A percentile compares a stretch with the other conserved stretches of the same genome.
These are phyloP conservation scores for Tetrahymena malaccensis DNA, from an alignment of 73 alveolate species.

Conservation along the genomic window DNA sequence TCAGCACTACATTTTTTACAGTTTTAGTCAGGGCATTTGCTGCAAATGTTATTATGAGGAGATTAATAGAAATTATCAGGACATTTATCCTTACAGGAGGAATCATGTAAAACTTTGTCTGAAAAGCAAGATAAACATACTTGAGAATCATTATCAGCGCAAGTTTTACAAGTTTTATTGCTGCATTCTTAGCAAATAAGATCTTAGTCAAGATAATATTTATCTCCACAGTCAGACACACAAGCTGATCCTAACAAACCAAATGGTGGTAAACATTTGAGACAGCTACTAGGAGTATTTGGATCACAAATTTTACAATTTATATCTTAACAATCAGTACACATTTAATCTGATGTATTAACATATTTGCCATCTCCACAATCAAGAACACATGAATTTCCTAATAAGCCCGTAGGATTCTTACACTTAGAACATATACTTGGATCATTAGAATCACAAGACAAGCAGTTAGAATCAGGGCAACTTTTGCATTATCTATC, in stretches of 20 bases:
- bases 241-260: neutral
- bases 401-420: neutral
- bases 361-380: neutral
- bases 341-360: neutral
- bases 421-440: neutral
- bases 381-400: neutral
- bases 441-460: neutral
- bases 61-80: neutral
- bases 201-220: neutral
- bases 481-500: neutral
- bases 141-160: neutral
- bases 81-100: neutral
- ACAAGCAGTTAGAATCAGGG: neutral
- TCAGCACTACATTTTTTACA: neutral
- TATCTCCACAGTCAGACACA: neutral
- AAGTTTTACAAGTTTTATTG: neutral
- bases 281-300: neutral
- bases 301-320: neutral
- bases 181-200: neutral
- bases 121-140: neutral
- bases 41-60: neutral
- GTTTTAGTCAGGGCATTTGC: neutral
- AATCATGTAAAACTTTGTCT: neutral
- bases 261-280: neutral
- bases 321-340: neutral